Conservation (phyloP, 768 basidiomycete genomes). For the Panus rudis region DNA sequence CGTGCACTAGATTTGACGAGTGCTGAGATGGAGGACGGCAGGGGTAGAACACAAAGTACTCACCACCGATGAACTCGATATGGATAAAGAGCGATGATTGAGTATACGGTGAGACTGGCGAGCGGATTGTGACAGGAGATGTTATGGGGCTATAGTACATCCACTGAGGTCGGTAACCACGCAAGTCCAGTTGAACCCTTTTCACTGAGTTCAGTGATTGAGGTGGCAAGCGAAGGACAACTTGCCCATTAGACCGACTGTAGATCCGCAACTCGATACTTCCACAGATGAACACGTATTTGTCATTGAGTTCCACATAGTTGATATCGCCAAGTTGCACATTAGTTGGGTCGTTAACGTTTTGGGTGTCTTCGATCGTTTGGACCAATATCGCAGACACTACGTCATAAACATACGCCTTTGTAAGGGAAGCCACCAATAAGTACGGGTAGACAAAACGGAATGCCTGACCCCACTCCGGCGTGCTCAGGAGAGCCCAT, state of each 20-base stretch:
- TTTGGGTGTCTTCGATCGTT: conserved; percentile 37
- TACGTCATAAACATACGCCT: conserved; percentile 60
- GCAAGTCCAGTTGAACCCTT: too few relatives aligned
- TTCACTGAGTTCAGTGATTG: too few relatives aligned
- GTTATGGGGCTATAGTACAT: too few relatives aligned
- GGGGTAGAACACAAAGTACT: too few relatives aligned
- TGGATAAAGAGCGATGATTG: too few relatives aligned
- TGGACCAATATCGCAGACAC: conserved; percentile 42
- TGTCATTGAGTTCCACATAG: conserved; percentile 60
- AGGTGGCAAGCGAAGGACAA: conserved; percentile 35
- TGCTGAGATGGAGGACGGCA: too few relatives aligned
- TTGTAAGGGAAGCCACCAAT: conserved; percentile 36
- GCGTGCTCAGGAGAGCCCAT: conserved; percentile 49
- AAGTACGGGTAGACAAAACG: conserved; percentile 65
- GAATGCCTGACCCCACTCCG: conserved; percentile 43
- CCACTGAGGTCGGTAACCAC: too few relatives aligned
- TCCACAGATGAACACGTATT: conserved; percentile 57
- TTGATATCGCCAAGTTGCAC: conserved; percentile 33
- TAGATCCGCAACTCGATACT: conserved; percentile 43
- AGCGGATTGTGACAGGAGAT: too few relatives aligned
- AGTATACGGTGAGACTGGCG: too few relatives aligned
- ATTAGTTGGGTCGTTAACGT: background rate
- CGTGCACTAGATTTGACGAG: conserved; percentile 30
- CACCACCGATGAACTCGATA: too few relatives aligned
- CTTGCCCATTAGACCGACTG: conserved; percentile 36